Conservation (phyloP, 768 basidiomycete species). For the Lactarius sanguifluus region DNA sequence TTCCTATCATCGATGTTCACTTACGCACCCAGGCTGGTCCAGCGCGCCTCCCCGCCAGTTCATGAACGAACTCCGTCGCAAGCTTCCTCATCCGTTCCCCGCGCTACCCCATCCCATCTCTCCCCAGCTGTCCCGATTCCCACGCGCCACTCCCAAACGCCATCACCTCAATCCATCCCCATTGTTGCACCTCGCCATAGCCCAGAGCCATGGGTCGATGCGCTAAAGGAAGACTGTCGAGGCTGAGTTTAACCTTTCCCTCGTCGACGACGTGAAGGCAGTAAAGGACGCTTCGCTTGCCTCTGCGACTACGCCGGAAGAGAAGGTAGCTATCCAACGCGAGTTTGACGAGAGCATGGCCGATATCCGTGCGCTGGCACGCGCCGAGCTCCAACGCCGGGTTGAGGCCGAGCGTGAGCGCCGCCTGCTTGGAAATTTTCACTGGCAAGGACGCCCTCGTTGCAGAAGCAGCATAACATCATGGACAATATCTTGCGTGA, state of each 20-base stretch:
- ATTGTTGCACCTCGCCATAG: not conserved
- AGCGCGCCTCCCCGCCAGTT: slow-evolving; percentile 10
- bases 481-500: slow-evolving; percentile 19
- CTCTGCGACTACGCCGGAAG: slow-evolving; percentile 13
- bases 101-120: slow-evolving; percentile 18
- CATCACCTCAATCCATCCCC: not conserved
- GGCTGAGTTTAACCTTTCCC: slow-evolving; percentile 21
- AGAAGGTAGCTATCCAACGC: slow-evolving; percentile 17
- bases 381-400: slow-evolving; percentile 24
- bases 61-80: slow-evolving; percentile 18
- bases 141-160: slow-evolving; percentile 17
- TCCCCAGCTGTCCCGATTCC: slow-evolving; percentile 12
- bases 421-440: slow-evolving; percentile 19
- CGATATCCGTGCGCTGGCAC: slow-evolving; percentile 24
- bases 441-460: slow-evolving; percentile 26
- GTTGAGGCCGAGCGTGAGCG: slow-evolving; percentile 27
- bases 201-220: slow-evolving; percentile 26
- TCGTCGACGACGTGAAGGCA: slow-evolving; percentile 25
- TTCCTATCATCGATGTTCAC: slow-evolving; percentile 12
- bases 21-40: slow-evolving; percentile 24
- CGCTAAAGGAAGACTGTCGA: slow-evolving; percentile 27
- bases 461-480: slow-evolving; percentile 24
- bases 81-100: slow-evolving; percentile 5
- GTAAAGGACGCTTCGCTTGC: slow-evolving; percentile 16
- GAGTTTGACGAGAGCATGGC: slow-evolving; percentile 24